Conservation (phyloP, 805 yeast genomes). For the Ogataea angusta region DNA sequence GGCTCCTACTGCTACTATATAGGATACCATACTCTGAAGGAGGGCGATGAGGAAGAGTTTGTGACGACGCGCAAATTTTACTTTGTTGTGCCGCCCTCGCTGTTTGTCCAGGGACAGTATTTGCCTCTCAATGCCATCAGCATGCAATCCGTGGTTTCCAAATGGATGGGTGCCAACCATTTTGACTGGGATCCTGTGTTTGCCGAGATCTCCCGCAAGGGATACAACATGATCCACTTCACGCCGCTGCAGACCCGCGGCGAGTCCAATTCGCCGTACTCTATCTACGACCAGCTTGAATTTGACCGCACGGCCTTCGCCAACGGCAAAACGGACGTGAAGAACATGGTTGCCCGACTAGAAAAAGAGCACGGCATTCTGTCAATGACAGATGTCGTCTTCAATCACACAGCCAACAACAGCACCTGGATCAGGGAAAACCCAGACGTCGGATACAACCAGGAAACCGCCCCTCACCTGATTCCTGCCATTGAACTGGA, state of each 20-base stretch:
- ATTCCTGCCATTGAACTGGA: constrained; percentile 83
- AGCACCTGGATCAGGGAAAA: constrained; percentile 81
- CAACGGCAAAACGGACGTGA: constrained; percentile 51
- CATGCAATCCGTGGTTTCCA: constrained; percentile 81
- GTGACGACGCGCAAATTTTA: constrained; percentile 58
- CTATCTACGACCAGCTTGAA: constrained; percentile 78
- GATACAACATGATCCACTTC: constrained; percentile 94
- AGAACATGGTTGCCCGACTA: constrained; percentile 44
- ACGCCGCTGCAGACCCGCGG: constrained; percentile 93
- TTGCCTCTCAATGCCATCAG: constrained; percentile 76
- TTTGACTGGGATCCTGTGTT: constrained; percentile 68
- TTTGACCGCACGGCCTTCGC: constrained; percentile 70
- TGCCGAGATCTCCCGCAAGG: constrained; percentile 59
- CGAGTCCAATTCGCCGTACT: constrained; percentile 87
- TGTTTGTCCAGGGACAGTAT: constrained; percentile 51
- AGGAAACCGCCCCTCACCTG: constrained; percentile 85
- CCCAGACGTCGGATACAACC: constrained; percentile 89
- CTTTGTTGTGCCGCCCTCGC: constrained; percentile 78
- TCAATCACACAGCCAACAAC: constrained; percentile 92
- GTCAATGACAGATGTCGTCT: constrained; percentile 86
- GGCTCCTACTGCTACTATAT: constrained; percentile 80
- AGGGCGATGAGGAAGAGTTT: constrained; percentile 27
- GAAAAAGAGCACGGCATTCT: constrained; percentile 59
- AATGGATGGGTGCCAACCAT: constrained; percentile 72
- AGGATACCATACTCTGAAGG: constrained; percentile 43